These are phyloP conservation scores for Theileria luwenshuni DNA, from an alignment of 169 alveolate species.

Conservation along the genomic window DNA sequence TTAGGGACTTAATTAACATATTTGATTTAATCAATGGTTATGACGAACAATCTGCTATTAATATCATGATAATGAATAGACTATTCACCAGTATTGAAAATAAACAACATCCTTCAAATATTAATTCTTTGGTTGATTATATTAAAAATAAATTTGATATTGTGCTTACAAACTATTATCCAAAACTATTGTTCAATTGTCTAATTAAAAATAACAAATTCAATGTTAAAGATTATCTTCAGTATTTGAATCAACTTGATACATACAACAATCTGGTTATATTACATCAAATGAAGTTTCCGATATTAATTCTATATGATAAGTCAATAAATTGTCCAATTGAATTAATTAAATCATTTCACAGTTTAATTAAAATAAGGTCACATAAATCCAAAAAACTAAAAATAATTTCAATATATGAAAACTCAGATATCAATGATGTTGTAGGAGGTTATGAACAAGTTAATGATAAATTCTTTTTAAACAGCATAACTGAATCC, in stretches of 20 bases:
- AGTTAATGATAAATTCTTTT: constrained; percentile 21
- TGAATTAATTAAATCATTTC: not conserved
- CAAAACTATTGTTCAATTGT: too few relatives aligned
- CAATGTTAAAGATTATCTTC: too few relatives aligned
- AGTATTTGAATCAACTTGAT: not conserved
- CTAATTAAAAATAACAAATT: too few relatives aligned
- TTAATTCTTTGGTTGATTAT: too few relatives aligned
- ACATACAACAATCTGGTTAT: constrained; percentile 1
- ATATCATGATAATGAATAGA: not conserved
- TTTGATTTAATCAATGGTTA: not conserved
- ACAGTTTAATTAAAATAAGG: not conserved
- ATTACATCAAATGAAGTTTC: not conserved
- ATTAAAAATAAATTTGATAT: too few relatives aligned
- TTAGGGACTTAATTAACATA: constrained; percentile 19
- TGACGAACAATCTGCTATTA: not conserved
- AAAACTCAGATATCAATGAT: constrained; percentile 50
- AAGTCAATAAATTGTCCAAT: not conserved
- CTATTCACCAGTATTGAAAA: too few relatives aligned
- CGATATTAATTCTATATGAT: not conserved
- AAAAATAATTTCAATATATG: not conserved
- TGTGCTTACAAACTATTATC: too few relatives aligned
- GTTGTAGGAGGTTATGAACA: constrained; percentile 83
- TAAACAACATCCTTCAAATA: too few relatives aligned
- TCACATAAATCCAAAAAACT: not conserved
- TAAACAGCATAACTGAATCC: constrained; percentile 5